A percentile compares a stretch with the other conserved stretches of the same genome.
Conservation (phyloP, 2,329 filamentous ascomycete genomes). For the Aureobasidium sp. region DNA sequence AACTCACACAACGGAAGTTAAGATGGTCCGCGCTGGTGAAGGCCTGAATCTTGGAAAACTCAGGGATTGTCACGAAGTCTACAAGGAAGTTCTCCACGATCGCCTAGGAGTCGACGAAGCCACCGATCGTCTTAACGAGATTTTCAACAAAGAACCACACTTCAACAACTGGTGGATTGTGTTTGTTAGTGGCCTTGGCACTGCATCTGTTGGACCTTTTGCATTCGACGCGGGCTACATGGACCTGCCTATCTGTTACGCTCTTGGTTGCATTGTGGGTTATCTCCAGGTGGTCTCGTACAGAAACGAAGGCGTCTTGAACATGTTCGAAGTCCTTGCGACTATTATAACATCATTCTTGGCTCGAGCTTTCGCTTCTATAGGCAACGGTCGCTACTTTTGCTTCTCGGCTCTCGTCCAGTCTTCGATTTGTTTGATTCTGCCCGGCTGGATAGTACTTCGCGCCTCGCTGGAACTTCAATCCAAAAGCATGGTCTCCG, state of each 20-base stretch:
- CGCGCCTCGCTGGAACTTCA: slow-evolving; percentile 42
- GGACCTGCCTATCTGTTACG: slow-evolving; percentile 67
- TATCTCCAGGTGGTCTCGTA: slow-evolving; percentile 66
- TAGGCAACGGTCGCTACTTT: slow-evolving; percentile 35
- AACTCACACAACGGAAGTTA: slow-evolving; percentile 72
- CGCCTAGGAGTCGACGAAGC: slow-evolving; percentile 64
- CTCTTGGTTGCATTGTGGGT: slow-evolving; percentile 66
- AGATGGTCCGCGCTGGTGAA: slow-evolving; percentile 59
- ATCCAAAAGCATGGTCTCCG: slow-evolving; percentile 39
- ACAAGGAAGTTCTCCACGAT: slow-evolving; percentile 76
- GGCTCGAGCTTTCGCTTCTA: slow-evolving; percentile 41
- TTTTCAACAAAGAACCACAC: slow-evolving; percentile 49
- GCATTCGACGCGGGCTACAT: slow-evolving; percentile 69
- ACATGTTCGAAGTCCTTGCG: slow-evolving; percentile 42
- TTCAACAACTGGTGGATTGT: slow-evolving; percentile 44
- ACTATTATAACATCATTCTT: slow-evolving; percentile 42
- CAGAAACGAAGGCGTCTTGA: slow-evolving; percentile 58
- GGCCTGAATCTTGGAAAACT: slow-evolving; percentile 67
- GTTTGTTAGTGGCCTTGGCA: slow-evolving; percentile 65
- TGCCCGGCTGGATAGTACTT: slow-evolving; percentile 44
- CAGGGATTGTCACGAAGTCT: slow-evolving; percentile 65
- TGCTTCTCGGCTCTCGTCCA: slow-evolving; percentile 45
- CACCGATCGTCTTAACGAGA: slow-evolving; percentile 52
- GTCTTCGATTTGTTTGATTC: slow-evolving; percentile 41
- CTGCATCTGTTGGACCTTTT: slow-evolving; percentile 67